Percentiles rank a stretch among this genome's conserved stretches.
These are phyloP conservation scores for Cephaloascus albidus DNA, from an alignment of 805 yeast genomes.

Conservation along the genomic window DNA sequence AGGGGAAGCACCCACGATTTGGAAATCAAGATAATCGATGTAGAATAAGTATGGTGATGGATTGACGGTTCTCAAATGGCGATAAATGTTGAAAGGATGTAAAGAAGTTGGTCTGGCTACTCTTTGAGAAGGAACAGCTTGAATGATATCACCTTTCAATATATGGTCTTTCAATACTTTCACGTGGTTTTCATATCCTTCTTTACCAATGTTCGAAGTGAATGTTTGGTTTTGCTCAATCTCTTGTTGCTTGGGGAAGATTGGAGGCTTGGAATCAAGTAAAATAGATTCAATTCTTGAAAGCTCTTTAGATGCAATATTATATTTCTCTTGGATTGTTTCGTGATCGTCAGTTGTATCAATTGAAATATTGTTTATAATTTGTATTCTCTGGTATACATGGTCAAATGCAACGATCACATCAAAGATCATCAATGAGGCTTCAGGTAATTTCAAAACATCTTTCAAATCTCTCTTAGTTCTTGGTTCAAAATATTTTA, in stretches of 20 bases:
- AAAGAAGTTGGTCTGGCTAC: constrained; percentile 90
- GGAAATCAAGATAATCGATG: constrained; percentile 86
- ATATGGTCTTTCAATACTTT: constrained; percentile 68
- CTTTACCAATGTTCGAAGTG: constrained; percentile 85
- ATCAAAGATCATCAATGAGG: constrained; percentile 86
- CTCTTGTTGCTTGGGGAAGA: constrained; percentile 67
- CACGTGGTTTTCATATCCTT: constrained; percentile 86
- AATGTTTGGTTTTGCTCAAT: constrained; percentile 62
- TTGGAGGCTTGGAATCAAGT: constrained; percentile 31
- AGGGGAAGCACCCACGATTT: constrained; percentile 96
- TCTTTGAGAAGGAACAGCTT: constrained; percentile 97
- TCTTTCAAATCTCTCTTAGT: constrained; percentile 72
- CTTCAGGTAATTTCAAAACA: constrained; percentile 80
- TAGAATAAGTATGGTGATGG: constrained; percentile 97
- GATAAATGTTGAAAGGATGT: constrained; percentile 94
- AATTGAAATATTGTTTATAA: constrained; percentile 69
- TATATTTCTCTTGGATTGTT: constrained; percentile 35
- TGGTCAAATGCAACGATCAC: constrained; percentile 87
- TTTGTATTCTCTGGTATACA: constrained; percentile 87
- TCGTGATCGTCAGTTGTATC: constrained; percentile 16
- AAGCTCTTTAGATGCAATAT: constrained; percentile 49
- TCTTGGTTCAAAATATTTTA: constrained; percentile 91
- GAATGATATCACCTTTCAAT: constrained; percentile 87
- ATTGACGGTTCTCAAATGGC: constrained; percentile 89
- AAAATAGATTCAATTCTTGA: constrained; percentile 42